Percentiles rank a stretch among this genome's conserved stretches.
These are phyloP conservation scores for Aspergillus texensis DNA, from an alignment of 2,329 filamentous ascomycete genomes.

Conservation along the genomic window DNA sequence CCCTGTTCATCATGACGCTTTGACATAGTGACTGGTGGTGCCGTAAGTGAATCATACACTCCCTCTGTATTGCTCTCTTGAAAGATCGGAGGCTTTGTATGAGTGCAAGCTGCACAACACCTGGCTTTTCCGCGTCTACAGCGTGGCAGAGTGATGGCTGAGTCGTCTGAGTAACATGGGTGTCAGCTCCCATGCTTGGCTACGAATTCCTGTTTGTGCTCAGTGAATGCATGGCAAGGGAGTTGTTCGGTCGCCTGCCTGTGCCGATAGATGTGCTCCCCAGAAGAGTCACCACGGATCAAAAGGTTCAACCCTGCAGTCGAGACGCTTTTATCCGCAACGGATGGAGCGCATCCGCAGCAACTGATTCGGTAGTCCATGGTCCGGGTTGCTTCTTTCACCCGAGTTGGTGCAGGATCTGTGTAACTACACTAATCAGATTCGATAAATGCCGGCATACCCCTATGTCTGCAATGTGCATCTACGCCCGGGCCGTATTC, in stretches of 20 bases:
- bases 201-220: neutral
- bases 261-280: neutral
- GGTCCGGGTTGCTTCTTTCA: neutral
- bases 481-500: conserved; percentile 1
- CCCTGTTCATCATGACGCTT: neutral
- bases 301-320: neutral
- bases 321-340: neutral
- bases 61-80: neutral
- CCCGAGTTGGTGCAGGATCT: neutral
- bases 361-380: neutral
- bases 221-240: neutral
- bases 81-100: too few relatives aligned
- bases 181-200: neutral
- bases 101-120: neutral
- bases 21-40: neutral
- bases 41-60: neutral
- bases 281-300: neutral
- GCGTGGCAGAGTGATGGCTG: neutral
- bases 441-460: conserved; percentile 3
- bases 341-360: neutral
- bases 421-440: conserved; percentile 2
- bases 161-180: neutral
- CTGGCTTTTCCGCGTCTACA: neutral
- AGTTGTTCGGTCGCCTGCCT: neutral
- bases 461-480: conserved; percentile 2